Evolutionary conservation across 176 grass and related monocot genomes (phyloP).

Genomic region (Juncus inflexus): DNA sequence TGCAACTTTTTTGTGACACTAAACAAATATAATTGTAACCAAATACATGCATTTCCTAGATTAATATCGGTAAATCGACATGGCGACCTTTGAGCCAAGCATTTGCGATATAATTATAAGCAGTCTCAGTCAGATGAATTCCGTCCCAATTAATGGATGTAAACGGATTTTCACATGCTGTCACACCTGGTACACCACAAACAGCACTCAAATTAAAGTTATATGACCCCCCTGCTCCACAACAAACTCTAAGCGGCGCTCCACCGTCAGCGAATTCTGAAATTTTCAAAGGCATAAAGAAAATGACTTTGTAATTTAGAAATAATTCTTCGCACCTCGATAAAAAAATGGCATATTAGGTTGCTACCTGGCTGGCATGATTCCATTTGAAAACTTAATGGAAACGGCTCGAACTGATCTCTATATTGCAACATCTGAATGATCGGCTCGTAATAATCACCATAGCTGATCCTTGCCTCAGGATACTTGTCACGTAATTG

Average conservation of each 20-base stretch:
- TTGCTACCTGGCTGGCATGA: not conserved
- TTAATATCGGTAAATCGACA: conserved; percentile 11
- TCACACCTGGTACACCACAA: conserved; percentile 42
- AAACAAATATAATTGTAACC: conserved; percentile 6
- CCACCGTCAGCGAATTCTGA: conserved; percentile 12
- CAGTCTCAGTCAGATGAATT: conserved; percentile 83
- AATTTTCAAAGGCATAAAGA: not conserved
- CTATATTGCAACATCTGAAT: conserved; percentile 3
- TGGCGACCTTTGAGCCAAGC: conserved; percentile 47
- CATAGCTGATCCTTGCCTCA: conserved; percentile 8
- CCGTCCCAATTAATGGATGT: conserved; percentile 67
- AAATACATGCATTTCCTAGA: not conserved
- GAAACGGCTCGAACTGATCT: conserved; percentile 15
- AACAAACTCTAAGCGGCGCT: conserved; percentile 35
- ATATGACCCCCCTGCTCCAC: conserved; percentile 57
- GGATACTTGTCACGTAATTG: conserved; percentile 15
- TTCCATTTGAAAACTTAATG: not conserved
- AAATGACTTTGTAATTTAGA: too few relatives aligned
- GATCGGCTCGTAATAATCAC: conserved; percentile 29
- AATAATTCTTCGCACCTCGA: not conserved
- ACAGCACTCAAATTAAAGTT: conserved; percentile 56
- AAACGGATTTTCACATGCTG: conserved; percentile 32
- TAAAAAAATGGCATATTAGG: not conserved
- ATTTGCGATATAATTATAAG: conserved; percentile 62
- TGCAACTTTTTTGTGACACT: too few relatives aligned